phyloP scores from a whole-genome alignment of 2,329 filamentous ascomycete species.

The Podosphaera leucotricha region DNA sequence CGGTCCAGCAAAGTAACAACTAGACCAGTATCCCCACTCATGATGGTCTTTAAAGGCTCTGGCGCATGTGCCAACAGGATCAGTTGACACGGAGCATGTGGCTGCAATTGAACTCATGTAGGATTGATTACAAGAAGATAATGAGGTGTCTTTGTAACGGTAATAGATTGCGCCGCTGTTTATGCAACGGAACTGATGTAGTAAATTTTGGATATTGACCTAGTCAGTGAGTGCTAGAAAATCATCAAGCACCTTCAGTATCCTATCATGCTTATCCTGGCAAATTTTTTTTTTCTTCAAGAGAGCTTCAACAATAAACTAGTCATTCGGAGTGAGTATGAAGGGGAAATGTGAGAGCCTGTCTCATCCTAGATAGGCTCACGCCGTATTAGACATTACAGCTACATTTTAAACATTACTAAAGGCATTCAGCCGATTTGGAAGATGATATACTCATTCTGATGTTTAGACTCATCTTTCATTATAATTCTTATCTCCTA shows the following conservation, averaged over 20 bases:
- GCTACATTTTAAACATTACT: too few relatives aligned
- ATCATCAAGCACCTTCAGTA: neutral
- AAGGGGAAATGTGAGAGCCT: too few relatives aligned
- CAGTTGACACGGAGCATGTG: slow-evolving; percentile 10
- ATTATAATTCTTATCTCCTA: too few relatives aligned
- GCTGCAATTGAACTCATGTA: slow-evolving; percentile 1
- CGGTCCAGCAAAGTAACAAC: slow-evolving; percentile 38
- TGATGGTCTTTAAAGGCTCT: slow-evolving; percentile 15
- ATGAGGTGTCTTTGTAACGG: neutral
- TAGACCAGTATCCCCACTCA: slow-evolving; percentile 35
- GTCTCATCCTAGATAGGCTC: too few relatives aligned
- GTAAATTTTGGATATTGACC: neutral
- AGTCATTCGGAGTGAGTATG: too few relatives aligned
- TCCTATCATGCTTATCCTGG: too few relatives aligned
- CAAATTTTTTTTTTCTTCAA: too few relatives aligned
- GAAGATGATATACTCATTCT: too few relatives aligned
- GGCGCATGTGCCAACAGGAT: slow-evolving; percentile 9
- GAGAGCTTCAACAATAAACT: too few relatives aligned
- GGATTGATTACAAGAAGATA: neutral
- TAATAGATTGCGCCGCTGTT: neutral
- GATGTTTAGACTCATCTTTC: too few relatives aligned
- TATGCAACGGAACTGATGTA: neutral
- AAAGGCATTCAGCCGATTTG: too few relatives aligned
- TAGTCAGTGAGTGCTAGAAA: neutral
- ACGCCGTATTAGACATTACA: too few relatives aligned